Evolutionary conservation across 148 eudicot species (phyloP).

Genomic region (Simmondsia chinensis): DNA sequence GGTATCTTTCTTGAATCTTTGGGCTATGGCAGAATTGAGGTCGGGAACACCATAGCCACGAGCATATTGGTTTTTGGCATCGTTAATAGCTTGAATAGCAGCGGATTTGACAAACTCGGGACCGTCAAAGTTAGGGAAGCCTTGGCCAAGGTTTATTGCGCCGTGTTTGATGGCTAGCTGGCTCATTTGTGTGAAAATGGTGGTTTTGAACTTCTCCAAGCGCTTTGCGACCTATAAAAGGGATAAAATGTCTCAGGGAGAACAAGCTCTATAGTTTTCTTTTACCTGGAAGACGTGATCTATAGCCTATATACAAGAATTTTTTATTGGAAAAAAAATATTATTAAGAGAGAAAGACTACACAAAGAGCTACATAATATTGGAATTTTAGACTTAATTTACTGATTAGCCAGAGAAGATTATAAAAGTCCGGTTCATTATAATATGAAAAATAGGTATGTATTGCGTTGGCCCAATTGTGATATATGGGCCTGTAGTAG

Average conservation of each 20-base stretch:
- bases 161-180: conserved; percentile 89
- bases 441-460: too few relatives aligned
- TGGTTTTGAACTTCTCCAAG: conserved; percentile 91
- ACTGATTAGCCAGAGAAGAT: too few relatives aligned
- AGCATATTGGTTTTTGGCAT: conserved; percentile 92
- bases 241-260: not conserved
- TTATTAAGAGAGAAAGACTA: too few relatives aligned
- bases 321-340: too few relatives aligned
- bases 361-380: too few relatives aligned
- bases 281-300: not conserved
- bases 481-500: too few relatives aligned
- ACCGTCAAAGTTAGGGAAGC: conserved; percentile 98
- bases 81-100: conserved; percentile 79
- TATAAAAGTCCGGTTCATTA: too few relatives aligned
- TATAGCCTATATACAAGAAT: too few relatives aligned
- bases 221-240: conserved; percentile 75
- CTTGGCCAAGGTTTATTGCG: conserved; percentile 96
- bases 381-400: too few relatives aligned
- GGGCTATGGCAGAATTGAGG: conserved; percentile 75
- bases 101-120: conserved; percentile 97
- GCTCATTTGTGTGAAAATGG: conserved; percentile 98
- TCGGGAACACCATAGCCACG: conserved; percentile 95
- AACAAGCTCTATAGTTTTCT: too few relatives aligned
- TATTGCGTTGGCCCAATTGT: too few relatives aligned
- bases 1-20: conserved; percentile 73